phyloP scores from a whole-genome alignment of 2,329 filamentous ascomycete genomes.

The Colletotrichum theobromicola region DNA sequence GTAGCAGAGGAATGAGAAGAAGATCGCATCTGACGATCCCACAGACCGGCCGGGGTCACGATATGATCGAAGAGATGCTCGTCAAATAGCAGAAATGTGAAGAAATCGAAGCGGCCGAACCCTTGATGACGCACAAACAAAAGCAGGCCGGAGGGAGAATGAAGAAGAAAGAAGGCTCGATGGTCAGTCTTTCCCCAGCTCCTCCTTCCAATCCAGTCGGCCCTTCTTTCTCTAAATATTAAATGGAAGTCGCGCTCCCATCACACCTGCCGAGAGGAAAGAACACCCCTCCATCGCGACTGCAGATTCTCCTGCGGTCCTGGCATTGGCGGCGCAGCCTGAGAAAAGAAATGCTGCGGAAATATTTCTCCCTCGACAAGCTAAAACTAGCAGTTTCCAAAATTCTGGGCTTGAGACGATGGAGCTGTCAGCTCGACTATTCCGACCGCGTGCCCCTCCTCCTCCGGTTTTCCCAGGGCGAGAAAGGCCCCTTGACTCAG shows the following conservation, averaged over 20 bases:
- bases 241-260: not conserved
- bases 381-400: not conserved
- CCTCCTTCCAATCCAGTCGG: not conserved
- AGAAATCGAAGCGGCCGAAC: not conserved
- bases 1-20: not conserved
- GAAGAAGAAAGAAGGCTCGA: not conserved
- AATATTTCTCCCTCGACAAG: not conserved
- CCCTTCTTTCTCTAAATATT: conserved; percentile 1
- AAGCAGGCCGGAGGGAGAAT: not conserved
- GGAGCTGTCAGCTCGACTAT: not conserved
- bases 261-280: not conserved
- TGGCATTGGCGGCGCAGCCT: not conserved
- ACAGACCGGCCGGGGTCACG: not conserved
- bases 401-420: not conserved
- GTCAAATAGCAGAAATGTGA: not conserved
- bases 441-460: not conserved
- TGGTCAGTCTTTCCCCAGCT: not conserved
- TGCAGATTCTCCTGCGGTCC: not conserved
- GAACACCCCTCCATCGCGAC: not conserved
- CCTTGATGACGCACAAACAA: not conserved
- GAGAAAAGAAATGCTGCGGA: conserved; percentile 14
- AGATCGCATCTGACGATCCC: not conserved
- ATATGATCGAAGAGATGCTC: rapidly evolving
- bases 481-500: conserved; percentile 17
- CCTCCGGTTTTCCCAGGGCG: conserved; percentile 6